phyloP scores from a whole-genome alignment of 352 stramenopile genomes.

The Thraustochytrium sp. region DNA sequence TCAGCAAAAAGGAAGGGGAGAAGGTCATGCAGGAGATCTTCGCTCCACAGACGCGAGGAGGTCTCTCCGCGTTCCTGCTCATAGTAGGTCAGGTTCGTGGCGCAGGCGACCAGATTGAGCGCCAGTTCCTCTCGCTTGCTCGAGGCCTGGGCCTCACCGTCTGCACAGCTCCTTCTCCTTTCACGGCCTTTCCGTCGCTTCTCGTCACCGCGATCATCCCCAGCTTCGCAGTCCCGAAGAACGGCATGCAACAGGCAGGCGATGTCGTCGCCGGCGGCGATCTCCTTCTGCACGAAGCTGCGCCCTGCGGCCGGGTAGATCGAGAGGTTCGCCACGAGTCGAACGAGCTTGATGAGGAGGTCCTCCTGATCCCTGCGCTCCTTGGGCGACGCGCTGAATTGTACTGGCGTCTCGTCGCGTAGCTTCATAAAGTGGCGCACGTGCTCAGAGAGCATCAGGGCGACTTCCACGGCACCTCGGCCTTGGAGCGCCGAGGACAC shows the following conservation, averaged over 20 bases:
- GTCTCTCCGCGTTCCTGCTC: too few species aligned
- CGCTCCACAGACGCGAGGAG: not conserved
- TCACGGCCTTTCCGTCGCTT: too few species aligned
- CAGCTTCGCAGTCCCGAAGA: not conserved
- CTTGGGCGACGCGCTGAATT: too few species aligned
- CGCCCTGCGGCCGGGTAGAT: not conserved
- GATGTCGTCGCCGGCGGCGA: not conserved
- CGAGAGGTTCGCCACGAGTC: not conserved
- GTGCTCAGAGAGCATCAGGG: not conserved
- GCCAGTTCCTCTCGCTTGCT: constrained; percentile 6
- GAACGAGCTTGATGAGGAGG: not conserved
- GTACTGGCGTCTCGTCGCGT: too few species aligned
- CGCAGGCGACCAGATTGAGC: not conserved
- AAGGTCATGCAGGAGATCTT: not conserved
- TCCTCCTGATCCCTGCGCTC: not conserved
- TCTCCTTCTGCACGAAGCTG: not conserved
- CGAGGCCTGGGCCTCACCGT: not conserved
- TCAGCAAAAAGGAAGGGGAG: constrained; percentile 12
- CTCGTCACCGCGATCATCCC: too few species aligned
- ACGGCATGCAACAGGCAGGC: not conserved
- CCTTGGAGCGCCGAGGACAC: not conserved
- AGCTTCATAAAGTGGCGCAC: not conserved
- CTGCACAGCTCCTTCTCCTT: too few species aligned
- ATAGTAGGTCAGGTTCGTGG: not conserved
- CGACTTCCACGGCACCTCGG: not conserved